A percentile compares a stretch with the other conserved stretches of the same genome.
These are phyloP conservation scores for Telfairia occidentalis DNA, from an alignment of 331 rosid genomes.

Conservation along the genomic window DNA sequence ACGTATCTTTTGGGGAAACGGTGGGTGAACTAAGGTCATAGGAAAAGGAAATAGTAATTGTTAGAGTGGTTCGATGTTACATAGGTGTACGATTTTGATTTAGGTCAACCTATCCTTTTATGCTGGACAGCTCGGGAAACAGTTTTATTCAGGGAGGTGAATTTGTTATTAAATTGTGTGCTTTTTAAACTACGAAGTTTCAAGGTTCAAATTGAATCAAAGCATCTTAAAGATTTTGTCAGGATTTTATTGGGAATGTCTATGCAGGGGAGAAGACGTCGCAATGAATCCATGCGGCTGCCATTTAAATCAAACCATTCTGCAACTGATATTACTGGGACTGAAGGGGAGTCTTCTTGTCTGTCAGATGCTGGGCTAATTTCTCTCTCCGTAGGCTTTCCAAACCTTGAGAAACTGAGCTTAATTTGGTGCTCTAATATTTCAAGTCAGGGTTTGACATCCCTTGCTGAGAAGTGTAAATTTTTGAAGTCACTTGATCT, in stretches of 20 bases:
- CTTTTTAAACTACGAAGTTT: neutral
- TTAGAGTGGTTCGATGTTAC: neutral
- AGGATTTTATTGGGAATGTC: neutral
- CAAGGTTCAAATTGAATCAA: neutral
- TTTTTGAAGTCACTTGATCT: slow-evolving; percentile 65
- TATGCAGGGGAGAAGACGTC: slow-evolving; percentile 42
- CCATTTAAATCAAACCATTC: slow-evolving; percentile 28
- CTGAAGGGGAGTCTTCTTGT: slow-evolving; percentile 37
- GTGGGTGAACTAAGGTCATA: neutral
- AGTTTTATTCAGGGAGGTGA: neutral
- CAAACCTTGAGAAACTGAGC: slow-evolving; percentile 65
- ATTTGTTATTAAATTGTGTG: neutral
- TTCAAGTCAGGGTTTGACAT: slow-evolving; percentile 48
- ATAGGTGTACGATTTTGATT: neutral
- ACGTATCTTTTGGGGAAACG: neutral
- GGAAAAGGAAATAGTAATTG: neutral
- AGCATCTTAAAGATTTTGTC: neutral
- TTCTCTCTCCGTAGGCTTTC: slow-evolving; percentile 61
- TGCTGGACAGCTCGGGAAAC: neutral
- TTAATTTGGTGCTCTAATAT: slow-evolving; percentile 84
- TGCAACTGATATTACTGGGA: slow-evolving; percentile 21
- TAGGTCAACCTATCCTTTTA: neutral
- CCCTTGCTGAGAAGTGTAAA: slow-evolving; percentile 47
- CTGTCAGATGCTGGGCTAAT: slow-evolving; percentile 66
- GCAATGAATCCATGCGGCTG: slow-evolving; percentile 11